Base-by-base conservation (phyloP, 2,329 filamentous ascomycete genomes). In the Cladosporium sp. region DNA sequence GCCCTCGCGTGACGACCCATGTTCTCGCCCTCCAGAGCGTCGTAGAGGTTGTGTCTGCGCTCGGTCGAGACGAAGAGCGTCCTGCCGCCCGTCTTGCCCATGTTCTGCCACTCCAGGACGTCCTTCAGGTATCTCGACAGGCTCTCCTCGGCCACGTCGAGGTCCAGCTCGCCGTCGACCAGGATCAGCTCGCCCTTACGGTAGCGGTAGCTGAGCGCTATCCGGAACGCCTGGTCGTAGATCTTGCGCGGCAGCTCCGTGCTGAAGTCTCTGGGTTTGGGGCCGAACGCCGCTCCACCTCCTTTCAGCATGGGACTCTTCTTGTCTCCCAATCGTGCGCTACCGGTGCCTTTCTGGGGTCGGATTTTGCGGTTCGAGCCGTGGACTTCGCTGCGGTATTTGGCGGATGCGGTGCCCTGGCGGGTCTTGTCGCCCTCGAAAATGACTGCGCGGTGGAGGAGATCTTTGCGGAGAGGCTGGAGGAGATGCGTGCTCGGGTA, bases 151-250 rank as follows among this genome's bases (percentile, higher is more conserved):
- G 50, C 43, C 50, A 85, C 83, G 39, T 82, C 74, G n/a, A 60
- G 79, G 56, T 90, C 83, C 72, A 88, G 79, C 35, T 82, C 80
- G 62, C 89, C 85, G 63, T 92, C 84, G 61, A 93, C 84, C 36
- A 98, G 82, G 57, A 96, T 75, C 62, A 98, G 74, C 73, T 97
- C 88, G 42, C 91, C 93, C 58, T 84, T 82, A 57, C 85, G 78
- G 72, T 93, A 97, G 53, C 93, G 83, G 74, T 95, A 95, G 64
- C 86, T 93, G 57, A 98, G 78, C 9, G 93, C 93, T 38, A 87
- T 97, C 65, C 93, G 83, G 88, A 89, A 97, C 8, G 93, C 93
- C 61, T 94, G 78, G 70, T 97, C 91, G 73, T 98, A 98, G 41
- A 95, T 82, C 74, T 97, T 97, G 65, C 79, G 79, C 61, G 86